Percentiles rank a stretch among this genome's conserved stretches.
phyloP scores from a whole-genome alignment of 2,329 filamentous ascomycete species.

The Myriangium duriaei region DNA sequence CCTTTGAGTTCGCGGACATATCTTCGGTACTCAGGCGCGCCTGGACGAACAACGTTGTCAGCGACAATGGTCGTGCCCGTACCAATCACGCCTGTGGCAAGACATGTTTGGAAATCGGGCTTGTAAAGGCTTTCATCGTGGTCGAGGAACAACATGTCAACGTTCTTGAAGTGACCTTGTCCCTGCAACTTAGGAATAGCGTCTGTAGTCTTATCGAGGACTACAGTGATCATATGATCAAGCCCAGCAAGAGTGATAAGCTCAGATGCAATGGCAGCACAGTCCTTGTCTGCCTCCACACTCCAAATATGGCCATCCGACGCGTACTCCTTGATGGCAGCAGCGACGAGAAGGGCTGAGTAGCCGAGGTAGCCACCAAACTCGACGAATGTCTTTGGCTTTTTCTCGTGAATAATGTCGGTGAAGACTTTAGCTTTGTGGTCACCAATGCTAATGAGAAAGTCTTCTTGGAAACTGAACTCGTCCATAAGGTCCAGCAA shows the following conservation, averaged over 20 bases:
- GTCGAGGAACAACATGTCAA: slow-evolving; percentile 29
- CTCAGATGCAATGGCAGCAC: slow-evolving; percentile 22
- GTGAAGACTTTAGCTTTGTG: slow-evolving; percentile 20
- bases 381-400: slow-evolving; percentile 25
- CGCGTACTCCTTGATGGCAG: slow-evolving; percentile 12
- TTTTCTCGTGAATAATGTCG: slow-evolving; percentile 14
- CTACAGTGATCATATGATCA: slow-evolving; percentile 21
- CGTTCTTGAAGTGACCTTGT: slow-evolving; percentile 18
- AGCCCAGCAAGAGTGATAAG: slow-evolving; percentile 25
- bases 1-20: slow-evolving; percentile 23
- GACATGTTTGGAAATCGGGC: slow-evolving; percentile 24
- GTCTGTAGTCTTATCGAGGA: slow-evolving; percentile 22
- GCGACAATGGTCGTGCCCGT: slow-evolving; percentile 27
- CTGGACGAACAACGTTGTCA: slow-evolving; percentile 33
- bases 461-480: slow-evolving; percentile 19
- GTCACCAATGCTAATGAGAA: slow-evolving; percentile 24
- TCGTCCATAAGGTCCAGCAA: slow-evolving; percentile 22
- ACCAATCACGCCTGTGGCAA: slow-evolving; percentile 23
- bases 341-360: slow-evolving; percentile 24
- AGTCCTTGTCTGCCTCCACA: slow-evolving; percentile 24
- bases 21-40: slow-evolving; percentile 32
- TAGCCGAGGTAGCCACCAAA: slow-evolving; percentile 27
- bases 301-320: slow-evolving; percentile 23
- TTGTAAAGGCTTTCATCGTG: slow-evolving; percentile 27
- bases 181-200: slow-evolving; percentile 19